These are phyloP conservation scores for Sonneratia caseolaris DNA, from an alignment of 345 rosid species.

Conservation along the genomic window DNA sequence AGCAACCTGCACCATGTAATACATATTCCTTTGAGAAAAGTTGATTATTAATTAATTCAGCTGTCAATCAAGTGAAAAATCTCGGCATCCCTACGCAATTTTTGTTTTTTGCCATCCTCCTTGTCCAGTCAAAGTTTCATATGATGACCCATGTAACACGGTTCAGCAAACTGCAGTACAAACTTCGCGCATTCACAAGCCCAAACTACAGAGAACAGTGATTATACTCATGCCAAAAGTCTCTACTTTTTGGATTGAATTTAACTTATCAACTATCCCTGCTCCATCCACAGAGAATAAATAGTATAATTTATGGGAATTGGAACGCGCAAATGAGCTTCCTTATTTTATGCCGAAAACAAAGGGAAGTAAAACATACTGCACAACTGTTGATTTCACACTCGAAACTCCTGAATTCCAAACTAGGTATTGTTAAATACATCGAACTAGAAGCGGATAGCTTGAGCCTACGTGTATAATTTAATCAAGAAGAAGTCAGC, in stretches of 20 bases:
- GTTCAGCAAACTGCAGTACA: no score
- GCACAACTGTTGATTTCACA: neutral
- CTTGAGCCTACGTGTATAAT: neutral
- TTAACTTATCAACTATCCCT: neutral
- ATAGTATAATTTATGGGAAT: neutral
- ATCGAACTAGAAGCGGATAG: neutral
- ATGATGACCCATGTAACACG: no score
- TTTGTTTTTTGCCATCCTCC: no score
- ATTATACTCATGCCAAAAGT: neutral
- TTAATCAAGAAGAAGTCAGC: neutral
- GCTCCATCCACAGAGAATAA: neutral
- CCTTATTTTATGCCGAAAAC: neutral
- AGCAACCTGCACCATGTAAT: slow-evolving; percentile 50
- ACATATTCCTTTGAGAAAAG: neutral
- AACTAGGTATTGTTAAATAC: neutral
- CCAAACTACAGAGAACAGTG: neutral
- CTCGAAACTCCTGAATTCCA: neutral
- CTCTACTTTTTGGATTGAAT: neutral
- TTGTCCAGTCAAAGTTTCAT: neutral
- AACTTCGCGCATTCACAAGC: neutral
- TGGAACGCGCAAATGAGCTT: neutral
- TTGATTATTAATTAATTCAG: no score
- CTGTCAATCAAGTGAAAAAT: no score
- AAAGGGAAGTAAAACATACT: neutral
- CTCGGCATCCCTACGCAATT: no score